These are phyloP conservation scores for Macrocybe gigantea DNA, from an alignment of 768 basidiomycete genomes.

Conservation along the genomic window DNA sequence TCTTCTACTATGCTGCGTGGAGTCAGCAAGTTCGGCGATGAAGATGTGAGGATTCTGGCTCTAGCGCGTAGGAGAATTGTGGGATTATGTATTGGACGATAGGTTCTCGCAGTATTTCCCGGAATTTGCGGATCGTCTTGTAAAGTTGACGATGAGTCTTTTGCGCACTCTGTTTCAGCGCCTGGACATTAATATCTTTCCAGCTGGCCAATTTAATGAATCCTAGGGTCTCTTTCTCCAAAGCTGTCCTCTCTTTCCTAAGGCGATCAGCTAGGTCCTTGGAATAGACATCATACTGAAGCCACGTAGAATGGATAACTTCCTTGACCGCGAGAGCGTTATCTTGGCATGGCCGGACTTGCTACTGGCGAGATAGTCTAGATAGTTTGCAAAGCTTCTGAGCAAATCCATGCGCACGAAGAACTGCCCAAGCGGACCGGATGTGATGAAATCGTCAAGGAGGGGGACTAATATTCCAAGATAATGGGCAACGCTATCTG, in stretches of 20 bases:
- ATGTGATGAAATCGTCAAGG: constrained; percentile 71
- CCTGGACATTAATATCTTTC: constrained; percentile 95
- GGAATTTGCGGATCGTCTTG: constrained; percentile 86
- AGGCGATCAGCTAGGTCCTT: constrained; percentile 42
- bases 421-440: constrained; percentile 84
- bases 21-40: neutral
- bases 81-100: constrained; percentile 33
- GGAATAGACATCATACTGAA: constrained; percentile 61
- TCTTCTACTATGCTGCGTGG: constrained; percentile 1
- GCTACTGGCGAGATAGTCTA: constrained; percentile 26
- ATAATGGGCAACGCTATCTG: constrained; percentile 39
- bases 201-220: constrained; percentile 96
- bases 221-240: constrained; percentile 79
- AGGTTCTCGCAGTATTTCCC: constrained; percentile 81
- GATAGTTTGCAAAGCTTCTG: constrained; percentile 55
- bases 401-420: constrained; percentile 61
- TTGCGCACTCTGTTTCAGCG: constrained; percentile 86
- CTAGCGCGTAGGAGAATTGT: constrained; percentile 31
- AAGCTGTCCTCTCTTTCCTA: constrained; percentile 40
- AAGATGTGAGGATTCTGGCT: constrained; percentile 6
- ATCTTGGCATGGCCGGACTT: constrained; percentile 22
- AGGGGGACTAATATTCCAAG: constrained; percentile 66
- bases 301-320: constrained; percentile 55
- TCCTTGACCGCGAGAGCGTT: constrained; percentile 45
- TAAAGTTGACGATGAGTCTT: constrained; percentile 88